Evolutionary conservation across 371 early-diverging fungal species (phyloP), one percentile per base, ranked within the genome.

Genomic region (Mucor plumbeus): DNA sequence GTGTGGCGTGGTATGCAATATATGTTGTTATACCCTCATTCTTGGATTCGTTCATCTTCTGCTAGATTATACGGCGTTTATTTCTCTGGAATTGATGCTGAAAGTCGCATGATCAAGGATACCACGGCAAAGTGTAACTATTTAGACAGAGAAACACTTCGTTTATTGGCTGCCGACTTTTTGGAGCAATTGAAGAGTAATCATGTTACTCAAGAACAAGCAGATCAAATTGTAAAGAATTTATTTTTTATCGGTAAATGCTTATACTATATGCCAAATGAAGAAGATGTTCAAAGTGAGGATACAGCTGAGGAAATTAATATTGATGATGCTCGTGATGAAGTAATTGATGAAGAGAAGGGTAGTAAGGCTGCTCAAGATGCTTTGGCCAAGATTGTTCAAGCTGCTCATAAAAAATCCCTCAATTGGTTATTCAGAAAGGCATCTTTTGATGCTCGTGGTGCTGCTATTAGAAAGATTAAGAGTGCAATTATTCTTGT

Each of bases 151-250:
- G 73, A 71, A 9, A 77, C 74, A 31, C 70, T 95, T 56, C 82
- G 84, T 36, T 57, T 72, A 4, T 64, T 95, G 11, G 88, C 89
- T 0, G 74, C 81, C 26, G 79, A 83, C 19, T 82, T 93, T 59
- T 76, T 87, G 31, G 85, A 87, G 44, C 97, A 97, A 70, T 78
- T 97, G 36, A 88, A 87, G 75, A 89, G 92, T 53, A 74, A 81
- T 15, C 77, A 84, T 67, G 60, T 96, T 39, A 81, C 92, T 21
- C 84, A 88, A 44, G 96, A 95, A 15, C 86, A 93, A 44, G 95
- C 93, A 3, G 91, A 86, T 65, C 97, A 97, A 76, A 76, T 92
- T 48, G 93, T 96, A 19, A 97, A 97, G 87, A 98, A 98, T 74
- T 67, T 98, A 72, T 91, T 94, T 76, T 98, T 95, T 77, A 78